phyloP scores from a whole-genome alignment of 331 rosid species.

The Quercus phellos region DNA sequence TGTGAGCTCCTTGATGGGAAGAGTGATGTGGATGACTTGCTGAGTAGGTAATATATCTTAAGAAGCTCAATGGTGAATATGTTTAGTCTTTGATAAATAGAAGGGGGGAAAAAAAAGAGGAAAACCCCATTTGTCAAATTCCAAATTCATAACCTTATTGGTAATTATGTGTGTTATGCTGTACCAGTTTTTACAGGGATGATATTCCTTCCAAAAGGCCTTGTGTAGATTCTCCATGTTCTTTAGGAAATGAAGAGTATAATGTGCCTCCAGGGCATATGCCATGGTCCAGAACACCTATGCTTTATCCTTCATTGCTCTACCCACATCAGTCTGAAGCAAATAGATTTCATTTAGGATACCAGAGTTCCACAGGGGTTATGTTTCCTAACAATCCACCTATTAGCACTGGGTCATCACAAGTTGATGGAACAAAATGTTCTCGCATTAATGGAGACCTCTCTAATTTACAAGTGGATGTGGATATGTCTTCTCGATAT shows the following conservation, averaged over 20 bases:
- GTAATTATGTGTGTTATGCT: constrained; percentile 15
- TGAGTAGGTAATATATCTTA: constrained; percentile 37
- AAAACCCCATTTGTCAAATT: not conserved
- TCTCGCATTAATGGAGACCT: constrained; percentile 21
- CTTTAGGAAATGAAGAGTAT: constrained; percentile 38
- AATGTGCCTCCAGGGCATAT: constrained; percentile 29
- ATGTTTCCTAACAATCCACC: constrained; percentile 25
- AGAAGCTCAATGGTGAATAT: not conserved
- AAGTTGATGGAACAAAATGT: constrained; percentile 30
- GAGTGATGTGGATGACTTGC: constrained; percentile 22
- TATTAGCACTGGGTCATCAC: constrained; percentile 24
- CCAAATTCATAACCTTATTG: constrained; percentile 10
- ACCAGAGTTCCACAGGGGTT: constrained; percentile 37
- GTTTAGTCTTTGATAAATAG: not conserved
- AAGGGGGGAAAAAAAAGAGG: no score
- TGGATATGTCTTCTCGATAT: constrained; percentile 36
- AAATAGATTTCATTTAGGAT: constrained; percentile 32
- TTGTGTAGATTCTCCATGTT: constrained; percentile 34
- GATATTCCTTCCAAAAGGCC: constrained; percentile 37
- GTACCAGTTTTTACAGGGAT: constrained; percentile 37
- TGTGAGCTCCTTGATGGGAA: constrained; percentile 64
- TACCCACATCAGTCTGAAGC: constrained; percentile 47
- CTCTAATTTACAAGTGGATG: constrained; percentile 28
- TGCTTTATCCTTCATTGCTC: constrained; percentile 33
- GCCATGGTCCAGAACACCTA: constrained; percentile 46